Conservation (phyloP, 495 filamentous ascomycete genomes). For the Amorphotheca resinae region DNA sequence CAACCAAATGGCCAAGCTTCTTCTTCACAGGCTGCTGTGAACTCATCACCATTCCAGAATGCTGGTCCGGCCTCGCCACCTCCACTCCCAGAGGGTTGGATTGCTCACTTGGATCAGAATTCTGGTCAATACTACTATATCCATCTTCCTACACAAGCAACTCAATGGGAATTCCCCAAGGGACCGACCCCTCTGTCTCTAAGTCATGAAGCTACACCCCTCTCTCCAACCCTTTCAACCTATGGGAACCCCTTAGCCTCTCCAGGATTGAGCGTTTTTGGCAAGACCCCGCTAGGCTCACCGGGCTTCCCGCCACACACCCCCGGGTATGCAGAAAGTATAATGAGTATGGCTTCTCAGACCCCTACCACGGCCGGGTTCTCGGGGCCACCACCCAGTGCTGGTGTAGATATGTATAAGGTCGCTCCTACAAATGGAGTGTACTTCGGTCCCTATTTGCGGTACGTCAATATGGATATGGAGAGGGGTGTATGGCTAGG, state of each 20-base stretch:
- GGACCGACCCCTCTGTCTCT: conserved; percentile 63
- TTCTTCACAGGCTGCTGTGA: conserved; percentile 22
- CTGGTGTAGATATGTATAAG: conserved; percentile 87
- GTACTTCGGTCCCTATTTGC: conserved; percentile 91
- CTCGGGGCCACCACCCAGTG: conserved; percentile 69
- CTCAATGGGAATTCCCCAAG: conserved; percentile 98
- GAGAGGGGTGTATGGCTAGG: conserved; percentile 86
- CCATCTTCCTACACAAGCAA: conserved; percentile 87
- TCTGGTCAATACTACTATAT: conserved; percentile 99
- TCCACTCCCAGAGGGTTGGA: conserved; percentile 94
- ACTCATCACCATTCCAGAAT: conserved; percentile 36
- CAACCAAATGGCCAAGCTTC: conserved; percentile 19
- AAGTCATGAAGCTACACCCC: conserved; percentile 59
- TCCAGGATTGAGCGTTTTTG: conserved; percentile 53
- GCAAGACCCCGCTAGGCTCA: conserved; percentile 61
- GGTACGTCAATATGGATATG: conserved; percentile 95
- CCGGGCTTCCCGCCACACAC: conserved; percentile 62
- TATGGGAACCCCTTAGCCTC: conserved; percentile 68
- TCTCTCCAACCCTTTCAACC: conserved; percentile 69
- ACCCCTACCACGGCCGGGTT: conserved; percentile 60
- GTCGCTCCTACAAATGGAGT: conserved; percentile 91
- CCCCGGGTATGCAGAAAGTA: conserved; percentile 60
- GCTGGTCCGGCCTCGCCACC: conserved; percentile 71
- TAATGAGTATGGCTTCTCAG: conserved; percentile 65
- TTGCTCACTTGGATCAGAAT: conserved; percentile 87